A percentile compares a stretch with the other conserved stretches of the same genome.
phyloP scores from a whole-genome alignment of 2,329 filamentous ascomycete genomes.

The Raffaelea albimanens region DNA sequence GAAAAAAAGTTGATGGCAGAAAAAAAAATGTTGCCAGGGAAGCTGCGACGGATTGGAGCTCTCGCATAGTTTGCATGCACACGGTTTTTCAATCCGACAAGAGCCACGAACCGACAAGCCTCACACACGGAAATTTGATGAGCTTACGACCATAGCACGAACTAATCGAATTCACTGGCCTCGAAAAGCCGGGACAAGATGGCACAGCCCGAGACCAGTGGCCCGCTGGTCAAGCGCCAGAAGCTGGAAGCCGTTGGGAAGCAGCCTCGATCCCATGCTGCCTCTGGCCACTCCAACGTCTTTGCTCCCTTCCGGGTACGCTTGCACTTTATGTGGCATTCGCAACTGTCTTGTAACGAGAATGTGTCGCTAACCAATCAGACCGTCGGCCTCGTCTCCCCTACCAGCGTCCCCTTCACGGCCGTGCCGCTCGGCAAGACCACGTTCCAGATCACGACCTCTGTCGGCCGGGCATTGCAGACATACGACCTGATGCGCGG shows the following conservation, averaged over 20 bases:
- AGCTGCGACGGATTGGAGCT: too few species aligned
- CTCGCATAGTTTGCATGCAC: too few species aligned
- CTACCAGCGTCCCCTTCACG: constrained; percentile 83
- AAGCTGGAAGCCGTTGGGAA: constrained; percentile 34
- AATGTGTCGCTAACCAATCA: constrained; percentile 25
- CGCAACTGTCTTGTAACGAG: not conserved
- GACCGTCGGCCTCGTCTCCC: constrained; percentile 90
- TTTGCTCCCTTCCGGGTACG: constrained; percentile 89
- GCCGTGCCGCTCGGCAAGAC: constrained; percentile 83
- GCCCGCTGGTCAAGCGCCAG: constrained; percentile 67
- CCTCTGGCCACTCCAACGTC: constrained; percentile 57
- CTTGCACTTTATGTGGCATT: constrained; percentile 11
- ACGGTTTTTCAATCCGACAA: too few species aligned
- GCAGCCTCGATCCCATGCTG: constrained; percentile 22
- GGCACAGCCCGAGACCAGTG: constrained; percentile 49
- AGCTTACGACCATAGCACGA: too few species aligned
- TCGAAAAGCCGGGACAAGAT: constrained; percentile 27
- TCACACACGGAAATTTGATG: too few species aligned
- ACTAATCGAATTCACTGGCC: too few species aligned
- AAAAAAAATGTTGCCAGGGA: too few species aligned
- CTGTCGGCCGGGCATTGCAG: constrained; percentile 79
- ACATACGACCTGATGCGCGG: constrained; percentile 91
- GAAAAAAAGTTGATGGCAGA: too few species aligned
- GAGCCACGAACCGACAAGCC: too few species aligned
- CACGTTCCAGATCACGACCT: constrained; percentile 95